Evolutionary conservation across 208 protist genomes (phyloP), one percentile per base, ranked within the genome.

Genomic region (Acanthamoeba lugdunensis): DNA sequence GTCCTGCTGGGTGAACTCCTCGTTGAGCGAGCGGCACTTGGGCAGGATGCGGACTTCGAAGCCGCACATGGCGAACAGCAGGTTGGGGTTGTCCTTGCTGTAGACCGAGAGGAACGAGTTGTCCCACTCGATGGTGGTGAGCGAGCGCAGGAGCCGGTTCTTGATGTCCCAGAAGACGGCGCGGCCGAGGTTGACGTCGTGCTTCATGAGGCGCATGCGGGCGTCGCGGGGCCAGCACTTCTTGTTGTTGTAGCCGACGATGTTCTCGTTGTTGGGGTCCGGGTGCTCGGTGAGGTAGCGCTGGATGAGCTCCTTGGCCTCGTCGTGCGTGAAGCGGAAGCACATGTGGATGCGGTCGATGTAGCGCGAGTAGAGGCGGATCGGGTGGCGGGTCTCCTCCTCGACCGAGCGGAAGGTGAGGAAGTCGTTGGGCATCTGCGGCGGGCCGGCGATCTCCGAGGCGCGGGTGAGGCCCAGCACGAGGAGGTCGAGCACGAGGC

Each of bases 121-220:
- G 30, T 98, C 97, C 97, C 99, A 99, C 61, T 97, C 97, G 58
- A 99, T 96, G 30, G 98, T 99, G 11, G 98, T 99, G 18, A 99
- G 93, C 77, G 98, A 98, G 7, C 98, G 96, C 41, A 99, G 99
- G 54, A 99, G 95, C 71, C 99, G 97, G 81, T 99, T 99, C 89
- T 99, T 98, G 91, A 99, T 99, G 94, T 99, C 98, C 99, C 99
- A 99, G 94, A 99, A 99, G 45, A 99, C 98, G 45, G 99, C 99
- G 58, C 97, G 95, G n/a, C 99, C 99, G 18, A 99, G 97, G 96
- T 99, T 99, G 13, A 99, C 99, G 96, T 99, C 99, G 94, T 99
- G 98, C 91, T 99, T 98, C 98, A 99, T 99, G 13, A 99, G 97
- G 50, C 99, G 98, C 99, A 99, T 99, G 87, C 99, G 97, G 18